A percentile compares a stretch with the other conserved stretches of the same genome.
Conservation (phyloP, 139 green algal genomes). For the Chlorella sp. region DNA sequence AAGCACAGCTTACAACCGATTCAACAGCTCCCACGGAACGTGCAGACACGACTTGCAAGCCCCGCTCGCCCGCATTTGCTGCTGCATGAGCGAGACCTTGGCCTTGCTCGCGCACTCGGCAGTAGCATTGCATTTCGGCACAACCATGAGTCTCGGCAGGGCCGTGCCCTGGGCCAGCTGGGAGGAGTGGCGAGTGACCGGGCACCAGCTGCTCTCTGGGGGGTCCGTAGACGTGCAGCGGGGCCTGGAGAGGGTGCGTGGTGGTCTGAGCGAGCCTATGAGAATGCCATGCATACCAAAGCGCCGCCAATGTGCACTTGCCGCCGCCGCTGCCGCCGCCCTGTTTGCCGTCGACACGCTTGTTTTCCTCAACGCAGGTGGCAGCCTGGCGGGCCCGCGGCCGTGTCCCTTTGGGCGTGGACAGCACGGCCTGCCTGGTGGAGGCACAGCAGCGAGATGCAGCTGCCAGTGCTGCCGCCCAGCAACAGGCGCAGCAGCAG, state of each 20-base stretch:
- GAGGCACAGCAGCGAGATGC: constrained; percentile 40
- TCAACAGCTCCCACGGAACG: too few species aligned
- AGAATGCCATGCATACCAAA: neutral
- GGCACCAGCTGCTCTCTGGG: constrained; percentile 48
- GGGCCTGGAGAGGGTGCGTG: constrained; percentile 29
- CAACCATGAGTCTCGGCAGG: constrained; percentile 50
- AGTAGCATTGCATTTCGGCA: too few species aligned
- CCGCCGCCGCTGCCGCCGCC: neutral
- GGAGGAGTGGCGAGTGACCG: constrained; percentile 73
- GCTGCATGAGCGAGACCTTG: too few species aligned
- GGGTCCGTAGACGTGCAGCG: neutral
- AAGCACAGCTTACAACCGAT: too few species aligned
- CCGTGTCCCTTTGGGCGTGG: constrained; percentile 70
- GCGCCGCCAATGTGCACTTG: neutral
- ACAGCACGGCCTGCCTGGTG: constrained; percentile 66
- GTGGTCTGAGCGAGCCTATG: too few species aligned
- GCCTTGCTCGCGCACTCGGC: too few species aligned
- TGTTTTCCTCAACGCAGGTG: constrained; percentile 36
- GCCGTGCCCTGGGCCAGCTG: constrained; percentile 74
- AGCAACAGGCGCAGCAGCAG: neutral
- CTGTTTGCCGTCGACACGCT: neutral
- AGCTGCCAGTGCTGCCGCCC: neutral
- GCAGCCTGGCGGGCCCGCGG: constrained; percentile 69
- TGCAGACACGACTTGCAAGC: too few species aligned
- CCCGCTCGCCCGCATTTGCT: too few species aligned